A percentile compares a stretch with the other conserved stretches of the same genome.
These are phyloP conservation scores for Blastobotrys muscicola DNA, from an alignment of 805 yeast genomes.

Conservation along the genomic window DNA sequence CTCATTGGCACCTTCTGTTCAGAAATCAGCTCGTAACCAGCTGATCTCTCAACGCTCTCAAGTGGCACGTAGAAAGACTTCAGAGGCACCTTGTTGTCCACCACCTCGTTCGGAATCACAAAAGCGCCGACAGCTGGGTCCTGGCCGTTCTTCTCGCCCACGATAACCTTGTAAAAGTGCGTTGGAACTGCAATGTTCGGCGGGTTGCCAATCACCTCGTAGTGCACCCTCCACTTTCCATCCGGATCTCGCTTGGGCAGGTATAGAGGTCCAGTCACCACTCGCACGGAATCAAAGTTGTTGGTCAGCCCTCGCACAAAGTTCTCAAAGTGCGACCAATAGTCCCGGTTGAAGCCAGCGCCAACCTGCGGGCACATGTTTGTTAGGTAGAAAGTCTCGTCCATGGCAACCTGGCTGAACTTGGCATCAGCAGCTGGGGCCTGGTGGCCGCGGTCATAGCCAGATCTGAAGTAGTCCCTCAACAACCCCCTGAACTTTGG, in stretches of 20 bases:
- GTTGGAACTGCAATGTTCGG: constrained; percentile 97
- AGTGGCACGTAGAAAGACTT: constrained; percentile 77
- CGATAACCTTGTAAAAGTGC: constrained; percentile 84
- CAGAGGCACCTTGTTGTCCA: constrained; percentile 62
- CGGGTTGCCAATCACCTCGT: constrained; percentile 94
- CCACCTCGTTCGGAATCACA: constrained; percentile 81
- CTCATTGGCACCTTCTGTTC: constrained; percentile 48
- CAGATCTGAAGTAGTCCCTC: constrained; percentile 85
- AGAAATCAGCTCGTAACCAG: constrained; percentile 72
- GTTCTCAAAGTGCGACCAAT: constrained; percentile 96
- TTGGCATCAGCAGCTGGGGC: constrained; percentile 98
- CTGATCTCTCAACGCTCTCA: constrained; percentile 77
- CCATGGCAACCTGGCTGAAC: constrained; percentile 84
- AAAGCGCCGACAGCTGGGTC: constrained; percentile 79
- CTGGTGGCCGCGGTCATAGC: constrained; percentile 94
- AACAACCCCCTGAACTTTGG: constrained; percentile 62
- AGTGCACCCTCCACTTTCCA: constrained; percentile 75
- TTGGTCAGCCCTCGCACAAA: constrained; percentile 71
- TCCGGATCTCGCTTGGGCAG: constrained; percentile 66
- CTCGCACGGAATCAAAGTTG: constrained; percentile 62
- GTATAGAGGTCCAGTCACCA: constrained; percentile 90
- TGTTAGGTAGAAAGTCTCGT: constrained; percentile 81
- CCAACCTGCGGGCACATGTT: constrained; percentile 98
- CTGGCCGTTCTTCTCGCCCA: constrained; percentile 54
- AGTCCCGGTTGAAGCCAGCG: constrained; percentile 92